Conservation (phyloP, 1,284 basidiomycete species). For the Rhizoctonia solani region DNA sequence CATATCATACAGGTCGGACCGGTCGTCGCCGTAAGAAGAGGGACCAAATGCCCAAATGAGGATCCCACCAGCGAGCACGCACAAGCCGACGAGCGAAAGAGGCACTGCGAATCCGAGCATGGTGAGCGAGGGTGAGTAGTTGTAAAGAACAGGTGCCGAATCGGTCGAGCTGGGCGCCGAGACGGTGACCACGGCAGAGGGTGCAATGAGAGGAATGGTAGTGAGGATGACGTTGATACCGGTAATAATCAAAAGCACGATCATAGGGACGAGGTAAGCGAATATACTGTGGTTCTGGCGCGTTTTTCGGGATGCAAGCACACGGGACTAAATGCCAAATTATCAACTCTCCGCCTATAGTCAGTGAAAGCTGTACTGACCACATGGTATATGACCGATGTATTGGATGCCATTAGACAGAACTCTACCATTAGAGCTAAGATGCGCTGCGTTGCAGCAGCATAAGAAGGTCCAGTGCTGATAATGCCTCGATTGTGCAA, state of each 20-base stretch:
- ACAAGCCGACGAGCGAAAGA: constrained; percentile 11
- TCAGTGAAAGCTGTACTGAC: not conserved
- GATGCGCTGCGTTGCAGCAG: constrained; percentile 10
- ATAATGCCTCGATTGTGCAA: not conserved
- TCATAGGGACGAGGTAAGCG: constrained; percentile 10
- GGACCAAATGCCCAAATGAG: constrained; percentile 8
- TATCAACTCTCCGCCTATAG: not conserved
- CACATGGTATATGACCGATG: constrained; percentile 15
- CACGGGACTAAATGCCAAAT: not conserved
- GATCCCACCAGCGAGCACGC: not conserved
- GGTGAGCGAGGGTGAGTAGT: constrained; percentile 3
- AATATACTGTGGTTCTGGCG: not conserved
- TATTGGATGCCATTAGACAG: constrained; percentile 23
- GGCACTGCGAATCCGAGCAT: not conserved
- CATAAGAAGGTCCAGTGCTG: constrained; percentile 3
- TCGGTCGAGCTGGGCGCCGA: not conserved
- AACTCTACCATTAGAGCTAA: constrained; percentile 16
- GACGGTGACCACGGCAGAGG: constrained; percentile 7
- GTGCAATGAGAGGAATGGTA: constrained; percentile 3
- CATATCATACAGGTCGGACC: not conserved
- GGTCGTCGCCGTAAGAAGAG: not conserved
- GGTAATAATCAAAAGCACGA: constrained; percentile 14
- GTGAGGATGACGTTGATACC: constrained; percentile 10
- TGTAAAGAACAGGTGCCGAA: not conserved
- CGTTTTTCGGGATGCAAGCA: not conserved